A percentile compares a stretch with the other conserved stretches of the same genome.
Conservation (phyloP, 2,329 filamentous ascomycete species). For the Cercospora beticola region DNA sequence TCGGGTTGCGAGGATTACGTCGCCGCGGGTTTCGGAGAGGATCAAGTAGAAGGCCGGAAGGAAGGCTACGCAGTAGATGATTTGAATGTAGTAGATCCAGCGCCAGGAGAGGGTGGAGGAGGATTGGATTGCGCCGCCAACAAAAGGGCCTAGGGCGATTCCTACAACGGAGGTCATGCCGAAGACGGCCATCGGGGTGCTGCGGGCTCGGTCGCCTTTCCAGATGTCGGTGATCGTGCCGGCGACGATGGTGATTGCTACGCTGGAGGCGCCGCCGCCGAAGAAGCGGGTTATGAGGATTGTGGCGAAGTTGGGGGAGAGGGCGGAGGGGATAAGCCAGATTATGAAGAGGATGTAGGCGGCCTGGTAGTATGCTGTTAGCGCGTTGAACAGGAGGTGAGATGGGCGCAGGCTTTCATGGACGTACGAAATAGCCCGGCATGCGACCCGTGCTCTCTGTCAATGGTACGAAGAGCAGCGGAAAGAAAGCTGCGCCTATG, state of each 20-base stretch:
- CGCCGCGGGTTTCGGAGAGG: slow-evolving; percentile 42
- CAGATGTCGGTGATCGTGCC: slow-evolving; percentile 38
- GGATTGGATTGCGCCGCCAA: slow-evolving; percentile 35
- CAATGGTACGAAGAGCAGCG: slow-evolving; percentile 35
- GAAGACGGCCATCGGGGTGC: slow-evolving; percentile 37
- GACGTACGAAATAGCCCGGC: slow-evolving; percentile 31
- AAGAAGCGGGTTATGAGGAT: slow-evolving; percentile 45
- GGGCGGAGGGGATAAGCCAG: slow-evolving; percentile 35
- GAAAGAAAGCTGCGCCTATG: slow-evolving; percentile 35
- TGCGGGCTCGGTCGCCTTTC: slow-evolving; percentile 33
- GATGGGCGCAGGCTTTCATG: no score
- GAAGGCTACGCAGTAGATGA: slow-evolving; percentile 32
- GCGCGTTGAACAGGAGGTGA: no score
- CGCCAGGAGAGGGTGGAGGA: slow-evolving; percentile 27
- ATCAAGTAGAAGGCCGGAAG: slow-evolving; percentile 37
- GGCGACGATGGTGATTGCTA: slow-evolving; percentile 32
- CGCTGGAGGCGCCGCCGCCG: slow-evolving; percentile 34
- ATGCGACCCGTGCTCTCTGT: slow-evolving; percentile 36
- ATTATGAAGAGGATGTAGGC: slow-evolving; percentile 34
- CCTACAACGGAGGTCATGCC: slow-evolving; percentile 33
- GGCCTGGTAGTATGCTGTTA: no score
- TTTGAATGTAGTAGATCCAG: slow-evolving; percentile 39
- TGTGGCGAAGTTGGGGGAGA: slow-evolving; percentile 64
- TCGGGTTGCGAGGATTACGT: slow-evolving; percentile 41
- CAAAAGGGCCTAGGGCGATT: slow-evolving; percentile 37